A percentile compares a stretch with the other conserved stretches of the same genome.
Conservation (phyloP, 2,329 filamentous ascomycete genomes). For the Elsinoe ampelina region DNA sequence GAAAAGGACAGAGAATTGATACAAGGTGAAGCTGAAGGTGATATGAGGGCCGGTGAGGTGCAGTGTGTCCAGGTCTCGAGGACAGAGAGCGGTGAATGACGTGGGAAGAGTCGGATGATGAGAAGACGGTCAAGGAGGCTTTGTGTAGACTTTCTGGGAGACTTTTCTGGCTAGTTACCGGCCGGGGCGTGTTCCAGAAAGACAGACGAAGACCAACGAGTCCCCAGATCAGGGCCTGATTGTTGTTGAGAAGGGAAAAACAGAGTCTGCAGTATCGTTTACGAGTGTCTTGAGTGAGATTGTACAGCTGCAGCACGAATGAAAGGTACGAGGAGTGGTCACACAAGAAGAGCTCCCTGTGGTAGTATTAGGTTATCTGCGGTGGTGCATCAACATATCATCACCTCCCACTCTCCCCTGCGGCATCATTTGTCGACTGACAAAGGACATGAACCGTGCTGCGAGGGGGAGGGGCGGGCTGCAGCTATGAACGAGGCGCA, state of each 20-base stretch:
- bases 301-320: not conserved
- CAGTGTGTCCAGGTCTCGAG: conserved; percentile 4
- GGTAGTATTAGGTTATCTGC: conserved; percentile 8
- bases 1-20: not conserved
- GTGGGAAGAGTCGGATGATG: conserved; percentile 11
- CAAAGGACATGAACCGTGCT: not conserved
- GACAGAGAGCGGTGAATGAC: conserved; percentile 10
- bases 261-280: not conserved
- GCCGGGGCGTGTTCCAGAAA: conserved; percentile 11
- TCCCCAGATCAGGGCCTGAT: not conserved
- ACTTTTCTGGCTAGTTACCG: not conserved
- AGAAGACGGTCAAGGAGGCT: conserved; percentile 9
- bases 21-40: not conserved
- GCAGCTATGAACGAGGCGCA: conserved; percentile 11
- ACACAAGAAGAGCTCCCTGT: not conserved
- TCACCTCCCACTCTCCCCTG: not conserved
- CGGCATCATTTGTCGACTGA: not conserved
- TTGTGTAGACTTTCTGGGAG: not conserved
- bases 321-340: not conserved
- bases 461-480: conserved; percentile 1
- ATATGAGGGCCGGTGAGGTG: not conserved
- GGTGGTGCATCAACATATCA: not conserved
- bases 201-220: not conserved
- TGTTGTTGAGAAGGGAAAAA: not conserved
- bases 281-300: not conserved